Percentiles rank a stretch among this genome's conserved stretches.
Conservation (phyloP, 306 rosid genomes). For the Astragalus glycyphyllos region DNA sequence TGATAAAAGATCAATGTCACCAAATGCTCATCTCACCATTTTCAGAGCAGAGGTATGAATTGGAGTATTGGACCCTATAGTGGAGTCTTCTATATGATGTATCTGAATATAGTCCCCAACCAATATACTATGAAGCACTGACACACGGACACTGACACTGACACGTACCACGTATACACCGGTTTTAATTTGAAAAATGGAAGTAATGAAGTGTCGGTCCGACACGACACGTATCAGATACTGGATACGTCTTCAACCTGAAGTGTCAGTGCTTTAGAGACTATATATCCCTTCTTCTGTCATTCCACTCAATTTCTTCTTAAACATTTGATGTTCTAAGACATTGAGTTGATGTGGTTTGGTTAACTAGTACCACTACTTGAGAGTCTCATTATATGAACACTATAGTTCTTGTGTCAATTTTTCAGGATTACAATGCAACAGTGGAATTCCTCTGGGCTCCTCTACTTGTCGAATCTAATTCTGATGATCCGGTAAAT, state of each 20-base stretch:
- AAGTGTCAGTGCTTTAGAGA: neutral
- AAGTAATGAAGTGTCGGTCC: too few species aligned
- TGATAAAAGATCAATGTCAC: slow-evolving; percentile 86
- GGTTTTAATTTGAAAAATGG: too few species aligned
- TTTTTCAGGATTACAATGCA: slow-evolving; percentile 89
- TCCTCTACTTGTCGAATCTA: slow-evolving; percentile 94
- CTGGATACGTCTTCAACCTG: too few species aligned
- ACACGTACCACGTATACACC: too few species aligned
- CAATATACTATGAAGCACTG: too few species aligned
- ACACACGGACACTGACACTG: too few species aligned
- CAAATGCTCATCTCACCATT: slow-evolving; percentile 91
- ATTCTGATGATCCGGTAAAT: slow-evolving; percentile 97
- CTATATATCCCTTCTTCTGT: neutral
- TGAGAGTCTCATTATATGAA: slow-evolving; percentile 14
- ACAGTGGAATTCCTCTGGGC: slow-evolving; percentile 98
- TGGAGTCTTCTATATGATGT: neutral
- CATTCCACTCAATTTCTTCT: neutral
- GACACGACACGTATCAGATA: too few species aligned
- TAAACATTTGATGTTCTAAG: slow-evolving; percentile 19
- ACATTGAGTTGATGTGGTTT: slow-evolving; percentile 27
- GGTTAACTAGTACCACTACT: neutral
- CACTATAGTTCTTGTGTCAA: slow-evolving; percentile 35
- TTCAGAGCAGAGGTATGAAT: slow-evolving; percentile 83
- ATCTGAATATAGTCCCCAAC: neutral
- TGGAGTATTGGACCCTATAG: slow-evolving; percentile 16